These are phyloP conservation scores for Amyloporia xantha DNA, from an alignment of 768 basidiomycete genomes.

Conservation along the genomic window DNA sequence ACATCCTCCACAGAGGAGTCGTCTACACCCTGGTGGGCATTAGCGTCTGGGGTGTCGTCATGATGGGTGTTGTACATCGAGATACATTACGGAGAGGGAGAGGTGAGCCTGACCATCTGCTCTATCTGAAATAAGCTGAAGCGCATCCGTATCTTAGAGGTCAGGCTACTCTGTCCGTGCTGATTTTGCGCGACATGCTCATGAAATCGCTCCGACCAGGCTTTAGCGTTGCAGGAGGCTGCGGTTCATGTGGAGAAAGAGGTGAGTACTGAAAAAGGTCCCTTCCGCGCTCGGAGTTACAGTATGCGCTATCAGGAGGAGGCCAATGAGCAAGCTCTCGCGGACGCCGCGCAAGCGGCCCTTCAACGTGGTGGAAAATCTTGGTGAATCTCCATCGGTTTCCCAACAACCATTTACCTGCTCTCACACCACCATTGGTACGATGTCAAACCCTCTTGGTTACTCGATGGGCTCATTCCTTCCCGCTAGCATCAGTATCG, in stretches of 20 bases:
- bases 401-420: too few relatives aligned
- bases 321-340: constrained; percentile 9
- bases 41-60: constrained; percentile 45
- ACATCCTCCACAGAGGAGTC: constrained; percentile 48
- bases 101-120: constrained; percentile 46
- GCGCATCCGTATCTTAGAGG: too few relatives aligned
- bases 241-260: not conserved
- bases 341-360: constrained; percentile 11
- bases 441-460: too few relatives aligned
- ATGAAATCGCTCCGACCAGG: too few relatives aligned
- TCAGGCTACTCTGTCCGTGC: too few relatives aligned
- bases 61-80: constrained; percentile 46
- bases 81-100: constrained; percentile 47
- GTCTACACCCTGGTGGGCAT: constrained; percentile 47
- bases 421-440: too few relatives aligned
- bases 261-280: not conserved
- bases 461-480: too few relatives aligned
- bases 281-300: not conserved
- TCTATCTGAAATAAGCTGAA: too few relatives aligned
- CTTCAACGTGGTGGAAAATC: constrained; percentile 5
- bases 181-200: too few relatives aligned
- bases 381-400: too few relatives aligned
- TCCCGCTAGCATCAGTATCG: too few relatives aligned
- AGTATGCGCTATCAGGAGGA: not conserved
- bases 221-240: not conserved